phyloP scores from a whole-genome alignment of 495 filamentous ascomycete genomes.

The Chaetomium cochliodes region DNA sequence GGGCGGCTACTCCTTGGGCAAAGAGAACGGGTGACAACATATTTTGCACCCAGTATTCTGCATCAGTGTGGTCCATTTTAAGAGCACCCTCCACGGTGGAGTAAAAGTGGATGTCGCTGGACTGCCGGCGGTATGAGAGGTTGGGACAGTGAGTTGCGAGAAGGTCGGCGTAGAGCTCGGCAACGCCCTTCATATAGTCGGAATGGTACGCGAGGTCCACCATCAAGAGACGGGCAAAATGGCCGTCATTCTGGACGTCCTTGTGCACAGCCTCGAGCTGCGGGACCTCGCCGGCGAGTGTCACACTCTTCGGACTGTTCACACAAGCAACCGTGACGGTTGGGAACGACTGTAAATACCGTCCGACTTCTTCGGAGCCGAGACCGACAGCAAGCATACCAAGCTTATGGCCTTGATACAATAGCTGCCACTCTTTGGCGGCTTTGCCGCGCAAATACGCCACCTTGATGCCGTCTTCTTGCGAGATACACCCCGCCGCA shows the following conservation, averaged over 20 bases:
- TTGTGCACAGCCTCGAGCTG: constrained; percentile 40
- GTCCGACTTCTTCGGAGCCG: constrained; percentile 29
- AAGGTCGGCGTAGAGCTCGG: constrained; percentile 27
- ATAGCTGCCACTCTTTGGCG: constrained; percentile 7
- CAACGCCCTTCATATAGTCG: constrained; percentile 24
- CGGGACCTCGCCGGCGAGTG: constrained; percentile 43
- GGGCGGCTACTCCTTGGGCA: too few relatives aligned
- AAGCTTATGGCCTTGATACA: constrained; percentile 26
- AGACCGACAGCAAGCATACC: constrained; percentile 57
- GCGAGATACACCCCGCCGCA: background rate
- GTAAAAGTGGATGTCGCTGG: background rate
- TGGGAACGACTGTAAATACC: too few relatives aligned
- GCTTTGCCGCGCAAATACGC: constrained; percentile 15
- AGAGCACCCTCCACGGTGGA: background rate
- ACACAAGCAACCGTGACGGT: constrained; percentile 48
- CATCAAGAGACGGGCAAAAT: constrained; percentile 35
- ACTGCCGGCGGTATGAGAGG: too few relatives aligned
- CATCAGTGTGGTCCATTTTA: background rate
- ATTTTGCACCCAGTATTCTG: too few relatives aligned
- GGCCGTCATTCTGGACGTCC: constrained; percentile 24
- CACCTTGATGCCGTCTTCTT: constrained; percentile 13
- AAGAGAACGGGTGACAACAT: too few relatives aligned
- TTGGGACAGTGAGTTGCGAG: background rate
- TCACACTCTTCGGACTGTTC: constrained; percentile 45
- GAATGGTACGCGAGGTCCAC: constrained; percentile 47